Percentiles rank a stretch among this genome's conserved stretches.
phyloP scores from a whole-genome alignment of 169 alveolate species.

The Plasmodium berghei region DNA sequence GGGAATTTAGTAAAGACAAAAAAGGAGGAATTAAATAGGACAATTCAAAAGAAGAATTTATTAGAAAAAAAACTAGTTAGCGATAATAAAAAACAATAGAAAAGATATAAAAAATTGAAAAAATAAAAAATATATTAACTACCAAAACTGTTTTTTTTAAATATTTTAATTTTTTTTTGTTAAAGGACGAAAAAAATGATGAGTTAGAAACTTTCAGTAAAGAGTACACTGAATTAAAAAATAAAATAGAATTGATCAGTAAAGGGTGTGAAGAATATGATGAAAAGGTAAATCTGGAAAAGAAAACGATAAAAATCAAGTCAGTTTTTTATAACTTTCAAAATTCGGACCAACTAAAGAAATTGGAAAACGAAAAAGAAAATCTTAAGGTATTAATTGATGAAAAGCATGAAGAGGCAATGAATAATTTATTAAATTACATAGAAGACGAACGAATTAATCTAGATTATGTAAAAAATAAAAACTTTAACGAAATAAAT shows the following conservation, averaged over 20 bases:
- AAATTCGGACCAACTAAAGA: conserved; percentile 51
- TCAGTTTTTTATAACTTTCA: conserved; percentile 69
- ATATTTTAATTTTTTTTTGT: not conserved
- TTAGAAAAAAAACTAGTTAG: conserved; percentile 51
- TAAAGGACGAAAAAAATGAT: conserved; percentile 41
- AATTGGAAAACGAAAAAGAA: conserved; percentile 56
- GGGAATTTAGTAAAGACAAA: conserved; percentile 41
- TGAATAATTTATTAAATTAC: conserved; percentile 43
- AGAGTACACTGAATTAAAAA: conserved; percentile 59
- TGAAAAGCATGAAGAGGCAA: conserved; percentile 47
- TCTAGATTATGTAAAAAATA: conserved; percentile 45
- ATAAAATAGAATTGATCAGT: conserved; percentile 28
- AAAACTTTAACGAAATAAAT: conserved; percentile 40
- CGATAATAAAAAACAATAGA: conserved; percentile 18
- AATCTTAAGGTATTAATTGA: conserved; percentile 23
- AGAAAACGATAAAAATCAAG: conserved; percentile 16
- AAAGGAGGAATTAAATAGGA: conserved; percentile 42
- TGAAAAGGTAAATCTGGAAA: conserved; percentile 41
- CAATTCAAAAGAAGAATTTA: conserved; percentile 45
- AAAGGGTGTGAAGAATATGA: conserved; percentile 54
- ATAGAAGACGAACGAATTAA: conserved; percentile 29
- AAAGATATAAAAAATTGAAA: conserved; percentile 11
- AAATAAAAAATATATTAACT: not conserved
- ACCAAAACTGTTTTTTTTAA: not conserved
- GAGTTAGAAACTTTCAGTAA: conserved; percentile 46